Base-by-base conservation (phyloP, 169 alveolate genomes). In the Neospora caninum region DNA sequence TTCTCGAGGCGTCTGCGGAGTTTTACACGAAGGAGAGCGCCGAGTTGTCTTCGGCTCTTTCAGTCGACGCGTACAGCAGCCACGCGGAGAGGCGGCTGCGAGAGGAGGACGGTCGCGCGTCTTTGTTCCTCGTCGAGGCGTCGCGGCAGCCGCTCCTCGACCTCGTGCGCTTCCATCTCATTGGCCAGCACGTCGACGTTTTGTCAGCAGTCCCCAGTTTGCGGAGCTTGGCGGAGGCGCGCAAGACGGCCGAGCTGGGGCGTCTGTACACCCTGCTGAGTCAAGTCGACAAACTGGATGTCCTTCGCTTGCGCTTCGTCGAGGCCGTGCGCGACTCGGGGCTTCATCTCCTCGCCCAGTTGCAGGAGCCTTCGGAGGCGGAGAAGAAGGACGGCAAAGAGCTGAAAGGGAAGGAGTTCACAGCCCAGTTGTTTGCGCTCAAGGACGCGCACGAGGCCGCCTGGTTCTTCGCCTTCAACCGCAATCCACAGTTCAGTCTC, bases 71-170 rank as follows among this genome's bases (percentile, higher is more conserved):
- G 39, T 82, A 82, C 67, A 29, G 69, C 89, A 42, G 54, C 22
- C 67, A 41, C 64, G 89, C 39, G 38, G 69, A 82, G 64, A 18
- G 41, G 39, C 89, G 89, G 36, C 31, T 82, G 64, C 53, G 34
- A 6, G 89, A 82, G 41, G 89, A 82, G 39, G 67, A 82, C 67
- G 38, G 36, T 6, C 89, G 89, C 4, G 89, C 41, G 34, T 39
- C 53, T 36, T 18, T 29, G 34, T 82, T 82, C 38, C 64, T 82
- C 89, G 64, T 36, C 20, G 69, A 39, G 22, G 31, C 53, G 18
- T 41, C 89, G 2, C 89, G 89, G 25, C 67, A 82, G 38, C 64
- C 89, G 34, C 89, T 82, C n/a, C 89, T 82, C 31, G 69, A 82
- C 41, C 54, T 82, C 41, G 67, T 82, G n/a, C 27, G 89, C 16